Evolutionary conservation across 202 grass and related monocot genomes (phyloP).

Genomic region (Brachypodium distachyon): DNA sequence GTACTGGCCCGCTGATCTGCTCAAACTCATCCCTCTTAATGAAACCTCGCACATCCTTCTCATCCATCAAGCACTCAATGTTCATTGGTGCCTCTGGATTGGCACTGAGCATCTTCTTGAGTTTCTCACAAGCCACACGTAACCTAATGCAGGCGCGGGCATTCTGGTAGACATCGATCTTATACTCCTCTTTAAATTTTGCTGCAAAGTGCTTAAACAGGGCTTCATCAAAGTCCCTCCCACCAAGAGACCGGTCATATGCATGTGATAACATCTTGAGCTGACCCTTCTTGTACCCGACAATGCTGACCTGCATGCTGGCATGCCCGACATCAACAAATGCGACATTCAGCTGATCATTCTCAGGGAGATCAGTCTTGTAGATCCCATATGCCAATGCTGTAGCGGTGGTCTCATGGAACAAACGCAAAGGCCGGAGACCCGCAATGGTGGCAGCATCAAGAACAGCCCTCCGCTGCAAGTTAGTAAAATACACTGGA

Average conservation of each 20-base stretch:
- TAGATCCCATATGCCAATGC: conserved; percentile 90
- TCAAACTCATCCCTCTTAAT: conserved; percentile 88
- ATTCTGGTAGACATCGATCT: conserved; percentile 84
- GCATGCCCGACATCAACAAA: conserved; percentile 86
- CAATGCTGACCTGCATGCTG: conserved; percentile 87
- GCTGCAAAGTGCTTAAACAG: conserved; percentile 67
- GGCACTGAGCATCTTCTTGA: conserved; percentile 81
- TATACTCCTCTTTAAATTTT: conserved; percentile 71
- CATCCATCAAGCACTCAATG: conserved; percentile 93
- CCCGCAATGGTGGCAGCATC: conserved; percentile 72
- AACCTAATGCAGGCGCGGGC: conserved; percentile 53
- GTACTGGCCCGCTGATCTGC: conserved; percentile 46
- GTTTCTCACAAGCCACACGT: conserved; percentile 57
- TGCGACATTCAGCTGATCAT: conserved; percentile 64
- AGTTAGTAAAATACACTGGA: conserved; percentile 70
- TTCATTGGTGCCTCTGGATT: conserved; percentile 72
- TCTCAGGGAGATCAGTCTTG: conserved; percentile 74
- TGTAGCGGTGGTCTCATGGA: conserved; percentile 90
- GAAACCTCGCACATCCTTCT: conserved; percentile 76
- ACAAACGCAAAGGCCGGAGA: conserved; percentile 49
- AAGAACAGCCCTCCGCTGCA: conserved; percentile 66
- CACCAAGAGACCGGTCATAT: conserved; percentile 72
- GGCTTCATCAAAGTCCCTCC: conserved; percentile 80
- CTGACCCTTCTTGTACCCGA: conserved; percentile 72
- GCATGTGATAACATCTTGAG: conserved; percentile 70